Evolutionary conservation across 2,329 filamentous ascomycete genomes (phyloP), one percentile per base, ranked within the genome.

Genomic region (Fusarium pilosicola): DNA sequence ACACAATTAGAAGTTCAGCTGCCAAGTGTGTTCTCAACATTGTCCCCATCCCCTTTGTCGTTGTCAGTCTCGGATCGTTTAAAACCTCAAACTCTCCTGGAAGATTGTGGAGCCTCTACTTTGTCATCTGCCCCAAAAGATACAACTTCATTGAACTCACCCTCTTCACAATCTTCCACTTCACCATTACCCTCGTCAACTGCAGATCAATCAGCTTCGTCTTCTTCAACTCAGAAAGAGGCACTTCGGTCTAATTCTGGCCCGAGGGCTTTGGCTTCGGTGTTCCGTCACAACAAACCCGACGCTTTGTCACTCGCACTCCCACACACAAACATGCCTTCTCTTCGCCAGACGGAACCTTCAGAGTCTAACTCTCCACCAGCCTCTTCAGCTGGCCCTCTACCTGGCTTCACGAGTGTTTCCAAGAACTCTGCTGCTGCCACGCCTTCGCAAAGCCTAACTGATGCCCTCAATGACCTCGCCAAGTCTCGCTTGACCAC

Each of bases 221-320:
- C 34, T 36, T 63, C 63, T 51, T 65, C 71, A 32, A 46, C 32
- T 51, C 65, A 57, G 22, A 48, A 57, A 30, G 64, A 72, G 49
- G 28, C 41, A 38, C 64, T 55, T 67, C 61, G 63, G 54, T 56
- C 65, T 54, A 96, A 58, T 49, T 49, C 94, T 63, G 91, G 95
- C 78, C 90, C 95, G 85, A 95, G 96, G 84, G 93, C 93, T 11
- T 84, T 96, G 74, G 92, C 92, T 63, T 95, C 93, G 20, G 86
- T 89, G 48, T 85, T 87, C 65, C 88, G 88, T 78, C 88, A 86
- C 76, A 87, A 88, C 76, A 89, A 90, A 78, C 88, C 91, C 60
- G 88, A 92, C 79, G 86, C 90, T 55, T 87, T 92, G 28, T 90
- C 90, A 34, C 83, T 93, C 71, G 45, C 75, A 55, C 62, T 64